Evolutionary conservation across 768 basidiomycete species (phyloP).

Genomic region (Tylopilus sp.): DNA sequence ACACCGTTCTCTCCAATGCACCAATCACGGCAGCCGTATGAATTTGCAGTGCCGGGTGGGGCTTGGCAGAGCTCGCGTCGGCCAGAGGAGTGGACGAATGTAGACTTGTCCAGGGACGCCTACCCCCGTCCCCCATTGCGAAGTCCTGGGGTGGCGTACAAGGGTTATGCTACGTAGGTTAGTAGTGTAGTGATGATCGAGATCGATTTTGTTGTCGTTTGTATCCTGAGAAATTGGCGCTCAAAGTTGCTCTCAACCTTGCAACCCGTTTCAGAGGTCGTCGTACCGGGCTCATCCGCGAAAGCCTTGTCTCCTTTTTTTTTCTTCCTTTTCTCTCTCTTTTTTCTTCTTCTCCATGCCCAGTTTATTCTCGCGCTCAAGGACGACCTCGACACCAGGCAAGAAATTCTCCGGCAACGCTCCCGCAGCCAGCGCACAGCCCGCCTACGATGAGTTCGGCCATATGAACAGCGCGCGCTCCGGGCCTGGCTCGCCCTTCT

Average conservation of each 20-base stretch:
- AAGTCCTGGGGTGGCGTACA: not conserved
- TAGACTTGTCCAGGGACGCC: not conserved
- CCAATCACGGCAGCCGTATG: not conserved
- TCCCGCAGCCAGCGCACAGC: constrained; percentile 12
- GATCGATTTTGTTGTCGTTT: not conserved
- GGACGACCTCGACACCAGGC: constrained; percentile 55
- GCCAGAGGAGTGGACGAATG: not conserved
- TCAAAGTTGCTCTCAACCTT: not conserved
- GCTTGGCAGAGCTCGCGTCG: not conserved
- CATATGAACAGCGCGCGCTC: constrained; percentile 49
- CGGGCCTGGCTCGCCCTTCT: constrained; percentile 24
- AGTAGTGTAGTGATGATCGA: not conserved
- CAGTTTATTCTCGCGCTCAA: constrained; percentile 69
- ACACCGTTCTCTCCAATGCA: not conserved
- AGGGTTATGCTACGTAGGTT: not conserved
- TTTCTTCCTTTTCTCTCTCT: not conserved
- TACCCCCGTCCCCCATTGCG: not conserved
- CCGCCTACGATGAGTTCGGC: constrained; percentile 62
- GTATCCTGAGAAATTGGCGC: constrained; percentile 31
- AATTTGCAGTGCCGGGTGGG: not conserved
- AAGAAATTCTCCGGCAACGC: constrained; percentile 34
- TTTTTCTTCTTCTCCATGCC: constrained; percentile 47
- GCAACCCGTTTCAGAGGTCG: constrained; percentile 18
- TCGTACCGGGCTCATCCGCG: constrained; percentile 11
- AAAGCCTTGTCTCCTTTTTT: not conserved